phyloP scores from a whole-genome alignment of 2,329 filamentous ascomycete genomes.

The Tolypocladium sp. region DNA sequence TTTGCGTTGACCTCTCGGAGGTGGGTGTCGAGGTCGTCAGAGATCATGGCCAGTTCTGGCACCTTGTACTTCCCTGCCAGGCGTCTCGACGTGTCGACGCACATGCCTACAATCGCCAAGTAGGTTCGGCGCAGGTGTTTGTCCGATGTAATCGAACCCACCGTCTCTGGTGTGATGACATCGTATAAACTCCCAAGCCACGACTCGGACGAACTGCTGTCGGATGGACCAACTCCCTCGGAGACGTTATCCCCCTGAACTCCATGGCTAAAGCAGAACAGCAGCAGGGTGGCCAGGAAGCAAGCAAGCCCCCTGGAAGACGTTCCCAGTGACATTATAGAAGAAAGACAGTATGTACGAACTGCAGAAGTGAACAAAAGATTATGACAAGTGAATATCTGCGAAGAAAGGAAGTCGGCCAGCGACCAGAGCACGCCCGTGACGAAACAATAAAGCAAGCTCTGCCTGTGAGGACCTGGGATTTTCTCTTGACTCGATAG shows the following conservation, averaged over 20 bases:
- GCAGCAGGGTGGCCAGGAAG: background rate
- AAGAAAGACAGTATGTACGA: background rate
- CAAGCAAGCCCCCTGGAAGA: background rate
- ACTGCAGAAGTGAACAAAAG: background rate
- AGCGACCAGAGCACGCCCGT: background rate
- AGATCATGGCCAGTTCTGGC: constrained; percentile 4
- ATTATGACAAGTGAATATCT: background rate
- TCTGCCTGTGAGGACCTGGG: background rate
- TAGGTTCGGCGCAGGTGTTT: constrained; percentile 7
- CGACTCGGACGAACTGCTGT: background rate
- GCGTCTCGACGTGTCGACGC: constrained; percentile 6
- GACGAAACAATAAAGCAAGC: background rate
- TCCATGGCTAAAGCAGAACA: background rate
- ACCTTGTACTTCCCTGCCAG: constrained; percentile 4
- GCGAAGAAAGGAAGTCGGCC: background rate
- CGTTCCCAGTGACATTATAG: background rate
- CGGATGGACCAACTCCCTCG: background rate
- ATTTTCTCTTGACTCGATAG: background rate
- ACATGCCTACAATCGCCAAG: constrained; percentile 7
- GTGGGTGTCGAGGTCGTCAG: constrained; percentile 7
- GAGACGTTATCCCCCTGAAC: background rate
- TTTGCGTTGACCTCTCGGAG: background rate
- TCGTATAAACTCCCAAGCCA: background rate
- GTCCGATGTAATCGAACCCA: background rate
- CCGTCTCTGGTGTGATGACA: background rate